These are phyloP conservation scores for Neurospora sp. DNA, from an alignment of 495 filamentous ascomycete species.

Conservation along the genomic window DNA sequence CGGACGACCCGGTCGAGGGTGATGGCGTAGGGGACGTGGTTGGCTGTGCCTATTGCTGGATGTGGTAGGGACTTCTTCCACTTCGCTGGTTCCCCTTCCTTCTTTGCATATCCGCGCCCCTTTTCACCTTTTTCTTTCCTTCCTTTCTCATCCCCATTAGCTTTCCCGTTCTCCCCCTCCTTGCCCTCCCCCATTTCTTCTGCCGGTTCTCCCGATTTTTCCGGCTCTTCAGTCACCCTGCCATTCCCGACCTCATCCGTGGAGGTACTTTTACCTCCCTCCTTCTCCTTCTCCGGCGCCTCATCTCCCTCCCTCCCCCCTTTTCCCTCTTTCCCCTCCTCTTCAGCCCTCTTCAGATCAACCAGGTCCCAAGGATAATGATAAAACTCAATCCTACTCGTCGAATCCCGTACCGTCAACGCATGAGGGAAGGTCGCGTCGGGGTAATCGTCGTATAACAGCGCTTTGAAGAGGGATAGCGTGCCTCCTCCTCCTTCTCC, in stretches of 20 bases:
- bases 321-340: not conserved
- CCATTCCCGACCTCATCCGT: not conserved
- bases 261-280: not conserved
- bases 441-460: slow-evolving; percentile 1
- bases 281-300: not conserved
- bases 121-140: not conserved
- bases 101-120: accelerated
- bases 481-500: not conserved
- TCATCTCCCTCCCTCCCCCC: not conserved
- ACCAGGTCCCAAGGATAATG: not conserved
- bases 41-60: slow-evolving; percentile 1
- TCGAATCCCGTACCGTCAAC: slow-evolving; percentile 2
- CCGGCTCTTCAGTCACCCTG: not conserved
- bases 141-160: not conserved
- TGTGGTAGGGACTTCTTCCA: not conserved
- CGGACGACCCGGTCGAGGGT: slow-evolving; percentile 4
- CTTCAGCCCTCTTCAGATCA: not conserved
- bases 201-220: accelerated
- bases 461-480: slow-evolving; percentile 1
- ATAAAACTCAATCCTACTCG: slow-evolving; percentile 8
- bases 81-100: not conserved
- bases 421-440: slow-evolving; percentile 2
- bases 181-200: not conserved
- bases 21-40: slow-evolving; percentile 1
- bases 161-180: not conserved